Percentiles rank a stretch among this genome's conserved stretches.
Evolutionary conservation across 257 asterid genomes (phyloP).

Genomic region (Fraxinus pennsylvanica): DNA sequence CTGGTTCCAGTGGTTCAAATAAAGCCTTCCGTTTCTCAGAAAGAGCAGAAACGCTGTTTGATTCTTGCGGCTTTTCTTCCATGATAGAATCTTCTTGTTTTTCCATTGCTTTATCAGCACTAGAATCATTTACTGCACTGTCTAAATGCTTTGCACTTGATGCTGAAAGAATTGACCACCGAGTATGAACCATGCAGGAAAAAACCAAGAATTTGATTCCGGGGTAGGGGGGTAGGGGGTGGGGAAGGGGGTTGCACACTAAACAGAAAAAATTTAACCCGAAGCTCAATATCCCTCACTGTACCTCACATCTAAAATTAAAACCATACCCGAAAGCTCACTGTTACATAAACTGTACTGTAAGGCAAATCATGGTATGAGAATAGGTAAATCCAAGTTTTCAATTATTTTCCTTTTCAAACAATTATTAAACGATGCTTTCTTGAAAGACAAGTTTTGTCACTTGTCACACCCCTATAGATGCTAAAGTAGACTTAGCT

Average conservation of each 20-base stretch:
- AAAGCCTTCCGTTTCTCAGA: conserved; percentile 86
- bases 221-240: not conserved
- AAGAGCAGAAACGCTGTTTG: conserved; percentile 41
- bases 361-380: too few species aligned
- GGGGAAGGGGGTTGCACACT: not conserved
- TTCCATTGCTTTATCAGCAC: conserved; percentile 27
- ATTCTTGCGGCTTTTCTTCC: conserved; percentile 47
- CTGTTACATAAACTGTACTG: too few species aligned
- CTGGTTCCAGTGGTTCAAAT: conserved; percentile 79
- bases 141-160: conserved; percentile 41
- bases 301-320: too few species aligned
- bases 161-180: conserved; percentile 27
- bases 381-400: too few species aligned
- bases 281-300: too few species aligned
- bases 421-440: too few species aligned
- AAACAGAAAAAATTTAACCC: too few species aligned
- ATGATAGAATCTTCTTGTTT: conserved; percentile 28
- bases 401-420: too few species aligned
- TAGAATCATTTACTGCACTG: conserved; percentile 24
- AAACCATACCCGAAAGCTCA: not conserved
- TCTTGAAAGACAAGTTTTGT: too few species aligned
- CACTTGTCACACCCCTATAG: too few species aligned
- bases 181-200: conserved; percentile 9
- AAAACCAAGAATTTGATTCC: not conserved
- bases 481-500: too few species aligned